A percentile compares a stretch with the other conserved stretches of the same genome.
Conservation (phyloP, 768 basidiomycete species). For the Infundibulicybe gibba region DNA sequence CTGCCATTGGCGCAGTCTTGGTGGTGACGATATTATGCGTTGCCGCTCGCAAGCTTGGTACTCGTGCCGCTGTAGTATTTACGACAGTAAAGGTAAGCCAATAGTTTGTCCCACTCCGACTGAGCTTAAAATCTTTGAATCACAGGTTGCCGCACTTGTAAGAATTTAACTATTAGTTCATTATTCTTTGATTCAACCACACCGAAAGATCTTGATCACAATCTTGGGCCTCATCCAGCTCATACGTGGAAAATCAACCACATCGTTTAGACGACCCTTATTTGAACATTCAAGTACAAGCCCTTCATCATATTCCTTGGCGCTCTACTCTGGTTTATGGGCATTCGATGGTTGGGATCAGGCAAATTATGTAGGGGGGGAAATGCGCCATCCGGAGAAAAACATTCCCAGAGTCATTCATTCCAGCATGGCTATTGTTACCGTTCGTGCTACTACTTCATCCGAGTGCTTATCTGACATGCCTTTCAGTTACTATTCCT, state of each 20-base stretch:
- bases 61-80: slow-evolving; percentile 82
- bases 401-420: slow-evolving; percentile 91
- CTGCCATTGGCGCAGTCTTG: slow-evolving; percentile 69
- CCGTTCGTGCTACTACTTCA: slow-evolving; percentile 31
- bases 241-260: slow-evolving; percentile 63
- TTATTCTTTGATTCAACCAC: slow-evolving; percentile 5
- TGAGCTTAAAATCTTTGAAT: neutral
- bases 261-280: slow-evolving; percentile 61
- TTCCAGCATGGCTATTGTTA: slow-evolving; percentile 82
- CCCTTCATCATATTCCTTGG: slow-evolving; percentile 87
- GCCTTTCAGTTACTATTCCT: slow-evolving; percentile 63
- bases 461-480: slow-evolving; percentile 2
- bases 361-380: slow-evolving; percentile 87
- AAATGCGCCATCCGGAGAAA: slow-evolving; percentile 76
- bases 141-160: slow-evolving; percentile 64
- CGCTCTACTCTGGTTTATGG: slow-evolving; percentile 93
- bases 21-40: slow-evolving; percentile 78
- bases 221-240: slow-evolving; percentile 79
- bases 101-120: neutral
- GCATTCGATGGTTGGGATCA: slow-evolving; percentile 98
- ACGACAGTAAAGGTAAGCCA: slow-evolving; percentile 74
- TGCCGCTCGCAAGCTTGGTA: slow-evolving; percentile 71
- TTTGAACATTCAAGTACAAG: slow-evolving; percentile 74
- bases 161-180: slow-evolving; percentile 15
- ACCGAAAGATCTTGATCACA: slow-evolving; percentile 59